Base-by-base conservation (phyloP, 805 yeast genomes). In the Ascoidea tarda region DNA sequence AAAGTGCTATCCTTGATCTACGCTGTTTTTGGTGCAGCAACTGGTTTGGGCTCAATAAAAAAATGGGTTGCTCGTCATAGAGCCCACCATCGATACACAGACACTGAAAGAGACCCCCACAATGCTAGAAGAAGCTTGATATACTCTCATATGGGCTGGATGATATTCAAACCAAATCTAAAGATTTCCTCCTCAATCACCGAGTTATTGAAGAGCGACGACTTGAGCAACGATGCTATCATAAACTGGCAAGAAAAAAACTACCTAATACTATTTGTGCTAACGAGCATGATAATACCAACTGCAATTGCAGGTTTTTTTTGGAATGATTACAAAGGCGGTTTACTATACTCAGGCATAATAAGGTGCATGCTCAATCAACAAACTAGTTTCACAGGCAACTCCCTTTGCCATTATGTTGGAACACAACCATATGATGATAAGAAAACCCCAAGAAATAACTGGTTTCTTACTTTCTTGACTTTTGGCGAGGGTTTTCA, bases 401-500 rank as follows among this genome's bases (percentile, higher is more conserved):
- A 89, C 66, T 87, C 96, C 0, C 63, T 88, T 21, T 93, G 96
- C 46, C 98, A 90, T 69, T 72, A 76, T 58, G 69, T 83, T 45
- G 90, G 90, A 6, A 76, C 81, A 33, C 81, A 84, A 58, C 85
- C 95, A 0, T 83, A 77, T 64, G 86, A 81, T 59, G 86, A 80
- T 64, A 77, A 79, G 48, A 84, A 84, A 60, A 78, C 95, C 54
- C 91, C 80, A 59, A 75, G 77, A 63, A 85, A 79, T 72, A 56
- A 60, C 4, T 50, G 81, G 16, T 64, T 78, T 50, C 75, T 81
- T 31, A 81, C 81, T 21, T 62, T 79, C 14, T 71, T 87, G 14
- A 84, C 96, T 0, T 81, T 84, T 62, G 98, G 98, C 8, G 96
- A 90, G 68, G 91, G 95, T 5, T 80, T 81, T 67, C 95, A 88